A percentile compares a stretch with the other conserved stretches of the same genome.
Conservation (phyloP, 768 basidiomycete genomes). For the Dioszegia hungarica region DNA sequence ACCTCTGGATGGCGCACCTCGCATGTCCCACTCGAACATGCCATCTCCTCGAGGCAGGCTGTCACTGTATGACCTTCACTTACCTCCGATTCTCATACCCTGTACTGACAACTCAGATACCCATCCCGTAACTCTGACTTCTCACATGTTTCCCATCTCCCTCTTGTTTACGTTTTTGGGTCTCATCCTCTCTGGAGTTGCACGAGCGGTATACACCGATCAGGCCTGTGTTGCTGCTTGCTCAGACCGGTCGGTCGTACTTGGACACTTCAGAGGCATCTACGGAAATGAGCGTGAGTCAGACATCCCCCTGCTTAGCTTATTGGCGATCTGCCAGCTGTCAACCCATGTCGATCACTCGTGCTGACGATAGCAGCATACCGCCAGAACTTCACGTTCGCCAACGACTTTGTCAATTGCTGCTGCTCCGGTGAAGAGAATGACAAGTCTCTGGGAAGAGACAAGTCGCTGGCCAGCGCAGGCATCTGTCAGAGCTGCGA, state of each 20-base stretch:
- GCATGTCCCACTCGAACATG: not conserved
- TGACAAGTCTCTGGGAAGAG: slow-evolving; percentile 13
- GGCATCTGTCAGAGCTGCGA: slow-evolving; percentile 24
- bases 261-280: slow-evolving; percentile 23
- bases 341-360: not conserved
- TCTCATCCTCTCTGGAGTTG: too few species aligned
- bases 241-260: slow-evolving; percentile 27
- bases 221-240: slow-evolving; percentile 20
- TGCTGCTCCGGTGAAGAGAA: slow-evolving; percentile 21
- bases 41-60: too few species aligned
- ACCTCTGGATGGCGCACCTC: too few species aligned
- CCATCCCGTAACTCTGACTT: too few species aligned
- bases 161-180: too few species aligned
- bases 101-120: too few species aligned
- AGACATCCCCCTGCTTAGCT: not conserved
- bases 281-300: slow-evolving; percentile 29
- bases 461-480: slow-evolving; percentile 5
- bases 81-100: too few species aligned
- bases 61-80: too few species aligned
- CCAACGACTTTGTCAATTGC: slow-evolving; percentile 29
- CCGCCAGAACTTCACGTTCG: slow-evolving; percentile 15
- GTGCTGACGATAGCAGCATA: slow-evolving; percentile 7
- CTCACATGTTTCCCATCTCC: not conserved
- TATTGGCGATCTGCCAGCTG: not conserved
- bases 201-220: slow-evolving; percentile 20